A percentile compares a stretch with the other conserved stretches of the same genome.
Evolutionary conservation across 305 asterid genomes (phyloP).

Genomic region (Fraxinus baroniana): DNA sequence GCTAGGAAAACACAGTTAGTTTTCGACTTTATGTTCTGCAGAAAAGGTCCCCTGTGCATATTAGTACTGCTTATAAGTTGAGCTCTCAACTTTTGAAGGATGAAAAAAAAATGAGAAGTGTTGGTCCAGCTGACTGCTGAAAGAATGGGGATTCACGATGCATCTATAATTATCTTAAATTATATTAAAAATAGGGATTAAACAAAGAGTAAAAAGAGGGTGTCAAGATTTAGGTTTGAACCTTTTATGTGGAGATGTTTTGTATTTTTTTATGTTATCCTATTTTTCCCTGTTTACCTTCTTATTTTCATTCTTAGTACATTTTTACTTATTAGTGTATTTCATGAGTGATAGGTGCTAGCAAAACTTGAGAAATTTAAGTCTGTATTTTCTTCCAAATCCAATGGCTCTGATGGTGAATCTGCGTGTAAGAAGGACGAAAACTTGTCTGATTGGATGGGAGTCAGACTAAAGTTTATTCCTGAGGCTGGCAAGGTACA

Average conservation of each 20-base stretch:
- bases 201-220: not conserved
- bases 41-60: not conserved
- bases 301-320: not conserved
- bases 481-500: conserved; percentile 74
- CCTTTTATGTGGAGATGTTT: not conserved
- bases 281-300: not conserved
- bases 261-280: not conserved
- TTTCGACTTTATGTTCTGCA: not conserved
- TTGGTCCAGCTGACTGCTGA: not conserved
- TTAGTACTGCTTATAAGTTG: not conserved
- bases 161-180: not conserved
- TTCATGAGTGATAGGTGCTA: conserved; percentile 48
- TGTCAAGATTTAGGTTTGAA: conserved; percentile 9
- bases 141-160: not conserved
- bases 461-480: conserved; percentile 57
- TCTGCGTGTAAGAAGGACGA: conserved; percentile 44
- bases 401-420: conserved; percentile 38
- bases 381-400: conserved; percentile 48
- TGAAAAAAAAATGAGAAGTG: not conserved
- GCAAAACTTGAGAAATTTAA: conserved; percentile 76
- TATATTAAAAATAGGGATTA: not conserved
- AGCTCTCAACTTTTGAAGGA: not conserved
- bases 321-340: not conserved
- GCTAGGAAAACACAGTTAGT: not conserved
- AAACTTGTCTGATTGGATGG: conserved; percentile 64